Percentiles rank a stretch among this genome's conserved stretches.
phyloP scores from a whole-genome alignment of 805 yeast genomes.

The Teunomyces stri region DNA sequence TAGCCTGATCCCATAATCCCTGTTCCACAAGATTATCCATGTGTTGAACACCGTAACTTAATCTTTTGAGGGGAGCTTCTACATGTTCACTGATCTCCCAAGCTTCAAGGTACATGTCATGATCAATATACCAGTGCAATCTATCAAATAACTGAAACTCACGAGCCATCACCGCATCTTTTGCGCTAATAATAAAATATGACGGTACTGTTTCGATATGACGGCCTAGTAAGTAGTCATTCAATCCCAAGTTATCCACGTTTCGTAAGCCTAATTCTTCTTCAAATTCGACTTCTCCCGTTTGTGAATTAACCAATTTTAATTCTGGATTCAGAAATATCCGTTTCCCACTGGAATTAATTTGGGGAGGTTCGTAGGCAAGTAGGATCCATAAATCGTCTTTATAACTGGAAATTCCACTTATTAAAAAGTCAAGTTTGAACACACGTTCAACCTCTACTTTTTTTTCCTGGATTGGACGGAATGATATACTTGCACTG shows the following conservation, averaged over 20 bases:
- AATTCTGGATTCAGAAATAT: constrained; percentile 65
- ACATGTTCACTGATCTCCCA: constrained; percentile 73
- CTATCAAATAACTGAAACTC: constrained; percentile 70
- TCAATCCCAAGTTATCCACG: constrained; percentile 60
- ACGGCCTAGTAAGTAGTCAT: constrained; percentile 69
- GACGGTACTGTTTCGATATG: constrained; percentile 42
- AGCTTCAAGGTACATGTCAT: constrained; percentile 58
- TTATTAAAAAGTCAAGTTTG: constrained; percentile 52
- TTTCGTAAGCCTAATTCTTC: constrained; percentile 73
- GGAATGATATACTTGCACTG: constrained; percentile 53
- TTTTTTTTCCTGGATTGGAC: constrained; percentile 40
- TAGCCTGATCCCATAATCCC: constrained; percentile 57
- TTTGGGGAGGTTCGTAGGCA: constrained; percentile 46
- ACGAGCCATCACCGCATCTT: constrained; percentile 75
- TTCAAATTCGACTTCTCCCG: constrained; percentile 71
- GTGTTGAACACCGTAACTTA: constrained; percentile 60
- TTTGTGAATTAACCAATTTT: constrained; percentile 58
- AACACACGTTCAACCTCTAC: constrained; percentile 48
- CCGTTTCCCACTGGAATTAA: constrained; percentile 16
- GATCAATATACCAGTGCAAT: constrained; percentile 66
- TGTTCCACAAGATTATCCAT: constrained; percentile 41
- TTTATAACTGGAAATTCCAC: constrained; percentile 76
- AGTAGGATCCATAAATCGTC: constrained; percentile 67
- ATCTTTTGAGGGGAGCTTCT: constrained; percentile 47
- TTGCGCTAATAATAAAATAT: constrained; percentile 74